These are phyloP conservation scores for Arthroderma uncinatum DNA, from an alignment of 2,329 filamentous ascomycete species.

Conservation along the genomic window DNA sequence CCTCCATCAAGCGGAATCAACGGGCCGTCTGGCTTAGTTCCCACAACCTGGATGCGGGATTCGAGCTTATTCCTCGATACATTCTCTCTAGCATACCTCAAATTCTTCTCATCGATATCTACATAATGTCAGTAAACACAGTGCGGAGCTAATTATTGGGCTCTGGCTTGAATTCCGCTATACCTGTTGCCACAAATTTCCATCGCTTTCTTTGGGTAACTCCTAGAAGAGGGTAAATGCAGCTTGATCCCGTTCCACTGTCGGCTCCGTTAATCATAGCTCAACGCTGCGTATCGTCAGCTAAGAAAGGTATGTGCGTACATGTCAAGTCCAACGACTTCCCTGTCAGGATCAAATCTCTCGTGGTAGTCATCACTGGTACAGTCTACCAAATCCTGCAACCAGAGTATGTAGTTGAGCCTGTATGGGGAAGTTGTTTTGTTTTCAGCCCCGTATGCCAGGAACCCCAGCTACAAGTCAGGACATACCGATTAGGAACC, in stretches of 20 bases:
- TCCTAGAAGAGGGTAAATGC: constrained; percentile 80
- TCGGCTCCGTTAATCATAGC: not conserved
- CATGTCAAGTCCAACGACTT: constrained; percentile 65
- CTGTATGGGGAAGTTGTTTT: no score
- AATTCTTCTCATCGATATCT: constrained; percentile 65
- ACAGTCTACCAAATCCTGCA: constrained; percentile 69
- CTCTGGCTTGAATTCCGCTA: not conserved
- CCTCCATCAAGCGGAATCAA: constrained; percentile 54
- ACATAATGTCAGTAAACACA: constrained; percentile 14
- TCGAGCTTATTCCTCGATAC: constrained; percentile 54
- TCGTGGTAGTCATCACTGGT: constrained; percentile 41
- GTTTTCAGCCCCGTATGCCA: no score
- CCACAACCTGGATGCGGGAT: constrained; percentile 52
- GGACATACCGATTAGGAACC: constrained; percentile 38
- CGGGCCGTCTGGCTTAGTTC: constrained; percentile 40
- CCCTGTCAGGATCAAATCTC: constrained; percentile 44
- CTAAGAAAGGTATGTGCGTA: constrained; percentile 19
- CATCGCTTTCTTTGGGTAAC: constrained; percentile 57
- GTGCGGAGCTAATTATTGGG: not conserved
- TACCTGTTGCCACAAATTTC: constrained; percentile 58
- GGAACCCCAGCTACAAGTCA: no score
- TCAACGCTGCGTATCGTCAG: not conserved
- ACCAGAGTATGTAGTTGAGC: constrained; percentile 83
- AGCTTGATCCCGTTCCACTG: constrained; percentile 75
- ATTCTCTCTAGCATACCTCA: constrained; percentile 57